Conservation (phyloP, 495 filamentous ascomycete genomes). For the Penicillium pancosmium region DNA sequence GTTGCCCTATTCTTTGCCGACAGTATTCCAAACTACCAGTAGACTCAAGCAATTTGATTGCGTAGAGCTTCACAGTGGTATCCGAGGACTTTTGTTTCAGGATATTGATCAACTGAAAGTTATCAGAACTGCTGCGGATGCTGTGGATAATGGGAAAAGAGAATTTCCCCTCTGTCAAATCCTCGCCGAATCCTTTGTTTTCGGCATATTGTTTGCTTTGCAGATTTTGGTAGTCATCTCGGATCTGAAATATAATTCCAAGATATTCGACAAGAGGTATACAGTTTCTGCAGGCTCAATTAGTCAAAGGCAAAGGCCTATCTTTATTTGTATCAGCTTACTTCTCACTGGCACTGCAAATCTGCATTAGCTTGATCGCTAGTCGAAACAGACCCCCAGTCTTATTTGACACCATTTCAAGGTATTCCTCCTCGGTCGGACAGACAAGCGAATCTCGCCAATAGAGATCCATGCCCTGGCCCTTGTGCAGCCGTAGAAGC, state of each 20-base stretch:
- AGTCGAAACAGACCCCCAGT: conserved; percentile 90
- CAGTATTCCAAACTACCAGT: too few relatives aligned
- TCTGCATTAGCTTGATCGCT: conserved; percentile 82
- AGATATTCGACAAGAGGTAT: conserved; percentile 9
- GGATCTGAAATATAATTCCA: conserved; percentile 39
- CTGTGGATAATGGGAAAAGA: conserved; percentile 87
- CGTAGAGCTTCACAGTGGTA: too few relatives aligned
- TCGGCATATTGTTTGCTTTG: conserved; percentile 23
- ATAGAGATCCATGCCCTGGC: conserved; percentile 92
- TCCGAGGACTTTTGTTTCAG: too few relatives aligned
- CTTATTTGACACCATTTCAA: conserved; percentile 93
- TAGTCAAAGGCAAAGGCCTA: too few relatives aligned
- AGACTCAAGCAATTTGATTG: too few relatives aligned
- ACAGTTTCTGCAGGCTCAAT: neutral
- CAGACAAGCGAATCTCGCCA: conserved; percentile 85
- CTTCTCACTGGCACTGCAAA: neutral
- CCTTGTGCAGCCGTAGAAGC: conserved; percentile 79
- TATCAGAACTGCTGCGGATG: conserved; percentile 77
- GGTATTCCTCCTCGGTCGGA: conserved; percentile 88
- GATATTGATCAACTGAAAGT: conserved; percentile 86
- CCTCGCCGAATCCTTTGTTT: conserved; percentile 51
- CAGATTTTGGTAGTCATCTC: conserved; percentile 45
- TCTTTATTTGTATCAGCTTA: too few relatives aligned
- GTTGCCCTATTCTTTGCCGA: too few relatives aligned
- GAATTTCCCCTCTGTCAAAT: conserved; percentile 44